Conservation (phyloP, 2,329 filamentous ascomycete genomes). For the Microdochium trichocladiopsis region DNA sequence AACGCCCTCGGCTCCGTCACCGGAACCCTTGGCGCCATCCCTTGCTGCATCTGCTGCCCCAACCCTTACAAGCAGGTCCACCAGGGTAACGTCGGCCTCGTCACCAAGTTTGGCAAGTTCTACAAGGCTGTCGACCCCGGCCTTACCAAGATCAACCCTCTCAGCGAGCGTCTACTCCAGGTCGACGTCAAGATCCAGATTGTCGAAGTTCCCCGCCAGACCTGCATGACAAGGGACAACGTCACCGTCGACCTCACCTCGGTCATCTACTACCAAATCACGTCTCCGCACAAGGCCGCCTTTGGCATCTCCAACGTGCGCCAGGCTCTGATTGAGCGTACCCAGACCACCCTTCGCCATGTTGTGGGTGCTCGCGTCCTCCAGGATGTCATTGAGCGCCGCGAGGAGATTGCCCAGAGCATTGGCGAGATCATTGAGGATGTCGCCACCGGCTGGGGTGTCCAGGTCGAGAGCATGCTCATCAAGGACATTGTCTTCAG, state of each 20-base stretch:
- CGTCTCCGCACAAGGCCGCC: slow-evolving; percentile 89
- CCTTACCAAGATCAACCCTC: slow-evolving; percentile 93
- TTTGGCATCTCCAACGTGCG: slow-evolving; percentile 94
- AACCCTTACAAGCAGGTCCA: slow-evolving; percentile 92
- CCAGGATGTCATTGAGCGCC: slow-evolving; percentile 96
- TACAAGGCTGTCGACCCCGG: slow-evolving; percentile 94
- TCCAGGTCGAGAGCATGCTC: slow-evolving; percentile 94
- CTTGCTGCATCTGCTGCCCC: slow-evolving; percentile 85
- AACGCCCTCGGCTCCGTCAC: slow-evolving; percentile 67
- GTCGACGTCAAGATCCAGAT: slow-evolving; percentile 99
- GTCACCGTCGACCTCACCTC: slow-evolving; percentile 89
- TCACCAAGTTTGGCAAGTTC: slow-evolving; percentile 94
- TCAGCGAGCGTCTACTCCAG: slow-evolving; percentile 82
- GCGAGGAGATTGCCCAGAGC: slow-evolving; percentile 91
- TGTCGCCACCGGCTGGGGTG: slow-evolving; percentile 88
- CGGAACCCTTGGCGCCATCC: slow-evolving; percentile 77
- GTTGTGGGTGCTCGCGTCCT: slow-evolving; percentile 92
- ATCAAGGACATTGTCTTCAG: slow-evolving; percentile 99
- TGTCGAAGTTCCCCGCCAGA: slow-evolving; percentile 89
- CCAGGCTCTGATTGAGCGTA: slow-evolving; percentile 95
- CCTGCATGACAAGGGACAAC: slow-evolving; percentile 99
- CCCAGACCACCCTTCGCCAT: slow-evolving; percentile 93
- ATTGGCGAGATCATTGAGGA: slow-evolving; percentile 98
- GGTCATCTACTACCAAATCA: slow-evolving; percentile 99
- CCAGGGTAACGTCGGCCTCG: slow-evolving; percentile 90